Conservation (phyloP, 805 yeast genomes). For the Wickerhamiella occidentalis region DNA sequence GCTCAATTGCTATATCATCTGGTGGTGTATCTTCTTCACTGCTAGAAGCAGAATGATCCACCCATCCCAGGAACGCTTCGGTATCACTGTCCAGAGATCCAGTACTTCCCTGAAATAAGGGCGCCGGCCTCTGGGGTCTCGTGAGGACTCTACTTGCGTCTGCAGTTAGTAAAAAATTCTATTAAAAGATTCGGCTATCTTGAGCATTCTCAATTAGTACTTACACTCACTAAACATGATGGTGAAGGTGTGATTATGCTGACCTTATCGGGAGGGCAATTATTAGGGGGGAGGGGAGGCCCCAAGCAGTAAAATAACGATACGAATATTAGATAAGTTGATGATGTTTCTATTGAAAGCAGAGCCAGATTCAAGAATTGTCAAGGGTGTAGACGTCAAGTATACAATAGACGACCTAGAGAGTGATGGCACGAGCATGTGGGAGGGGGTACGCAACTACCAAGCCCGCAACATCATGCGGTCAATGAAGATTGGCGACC, state of each 20-base stretch:
- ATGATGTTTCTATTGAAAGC: slow-evolving; percentile 41
- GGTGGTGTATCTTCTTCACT: slow-evolving; percentile 24
- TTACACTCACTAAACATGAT: slow-evolving; percentile 13
- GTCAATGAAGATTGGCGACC: slow-evolving; percentile 37
- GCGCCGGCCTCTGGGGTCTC: slow-evolving; percentile 26
- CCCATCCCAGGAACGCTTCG: slow-evolving; percentile 20
- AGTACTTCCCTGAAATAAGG: slow-evolving; percentile 20
- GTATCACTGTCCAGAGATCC: slow-evolving; percentile 16
- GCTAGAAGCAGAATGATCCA: slow-evolving; percentile 12
- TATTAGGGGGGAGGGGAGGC: too few species aligned
- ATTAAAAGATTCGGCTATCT: too few species aligned
- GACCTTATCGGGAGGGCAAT: not conserved
- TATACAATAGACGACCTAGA: slow-evolving; percentile 37
- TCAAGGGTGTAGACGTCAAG: slow-evolving; percentile 38
- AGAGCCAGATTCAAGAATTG: slow-evolving; percentile 41
- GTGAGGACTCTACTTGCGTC: slow-evolving; percentile 30
- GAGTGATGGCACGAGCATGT: slow-evolving; percentile 33
- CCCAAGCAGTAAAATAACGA: not conserved
- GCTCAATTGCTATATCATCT: slow-evolving; percentile 24
- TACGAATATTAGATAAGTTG: not conserved
- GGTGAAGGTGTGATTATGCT: not conserved
- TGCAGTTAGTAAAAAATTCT: slow-evolving; percentile 8
- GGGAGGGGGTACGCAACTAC: slow-evolving; percentile 51
- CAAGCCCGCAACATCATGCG: slow-evolving; percentile 44
- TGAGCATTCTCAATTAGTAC: too few species aligned